These are phyloP conservation scores for Blastobotrys malaysiensis DNA, from an alignment of 1,139 yeast genomes.

Conservation along the genomic window DNA sequence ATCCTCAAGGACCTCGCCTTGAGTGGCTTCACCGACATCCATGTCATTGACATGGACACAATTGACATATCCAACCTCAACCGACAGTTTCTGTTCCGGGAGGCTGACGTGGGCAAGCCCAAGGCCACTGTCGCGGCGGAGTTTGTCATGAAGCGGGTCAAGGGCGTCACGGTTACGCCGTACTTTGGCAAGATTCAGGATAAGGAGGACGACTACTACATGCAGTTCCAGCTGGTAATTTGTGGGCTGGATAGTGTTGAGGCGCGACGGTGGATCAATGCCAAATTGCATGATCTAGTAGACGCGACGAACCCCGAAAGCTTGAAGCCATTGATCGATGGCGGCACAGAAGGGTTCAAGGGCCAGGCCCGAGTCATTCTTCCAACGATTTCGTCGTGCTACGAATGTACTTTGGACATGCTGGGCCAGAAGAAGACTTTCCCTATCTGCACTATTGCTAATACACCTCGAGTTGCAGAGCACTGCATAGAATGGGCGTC, in stretches of 20 bases:
- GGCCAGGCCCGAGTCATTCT: constrained; percentile 88
- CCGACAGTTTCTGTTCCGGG: constrained; percentile 79
- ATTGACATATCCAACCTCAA: constrained; percentile 86
- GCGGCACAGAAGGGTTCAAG: constrained; percentile 92
- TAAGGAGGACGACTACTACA: constrained; percentile 57
- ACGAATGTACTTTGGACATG: constrained; percentile 84
- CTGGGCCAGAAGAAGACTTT: constrained; percentile 64
- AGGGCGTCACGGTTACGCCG: constrained; percentile 46
- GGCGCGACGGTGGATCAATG: constrained; percentile 90
- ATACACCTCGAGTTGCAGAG: constrained; percentile 88
- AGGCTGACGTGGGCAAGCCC: constrained; percentile 66
- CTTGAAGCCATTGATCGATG: constrained; percentile 81
- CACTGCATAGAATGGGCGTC: constrained; percentile 94
- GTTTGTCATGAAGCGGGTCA: constrained; percentile 47
- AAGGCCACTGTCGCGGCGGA: constrained; percentile 79
- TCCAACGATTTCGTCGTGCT: constrained; percentile 83
- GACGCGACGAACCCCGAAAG: constrained; percentile 46
- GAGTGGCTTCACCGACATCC: constrained; percentile 67
- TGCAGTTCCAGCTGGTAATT: constrained; percentile 64
- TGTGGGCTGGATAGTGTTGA: constrained; percentile 90
- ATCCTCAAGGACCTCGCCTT: constrained; percentile 77
- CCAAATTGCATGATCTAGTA: constrained; percentile 60
- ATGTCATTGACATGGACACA: constrained; percentile 92
- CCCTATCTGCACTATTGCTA: constrained; percentile 93
- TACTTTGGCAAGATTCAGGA: constrained; percentile 71